Evolutionary conservation across 1,284 basidiomycete genomes (phyloP).

Genomic region (Flammula alnicola): DNA sequence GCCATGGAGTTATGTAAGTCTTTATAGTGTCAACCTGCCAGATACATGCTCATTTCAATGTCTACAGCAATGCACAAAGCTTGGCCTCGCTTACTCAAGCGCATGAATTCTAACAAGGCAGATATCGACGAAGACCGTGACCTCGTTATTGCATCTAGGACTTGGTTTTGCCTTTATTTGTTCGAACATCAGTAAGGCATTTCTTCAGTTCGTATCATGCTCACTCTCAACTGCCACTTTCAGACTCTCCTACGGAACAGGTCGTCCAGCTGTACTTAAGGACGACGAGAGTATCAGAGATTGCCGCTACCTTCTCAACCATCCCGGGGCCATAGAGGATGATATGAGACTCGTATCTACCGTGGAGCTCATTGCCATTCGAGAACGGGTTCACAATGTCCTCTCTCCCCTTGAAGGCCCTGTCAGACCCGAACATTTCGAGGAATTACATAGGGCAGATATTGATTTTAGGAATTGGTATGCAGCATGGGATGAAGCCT

Average conservation of each 20-base stretch:
- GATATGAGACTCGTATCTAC: slow-evolving; percentile 95
- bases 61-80: slow-evolving; percentile 82
- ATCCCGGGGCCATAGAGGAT: slow-evolving; percentile 88
- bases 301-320: slow-evolving; percentile 81
- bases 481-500: slow-evolving; percentile 75
- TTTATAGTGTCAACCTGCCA: not conserved
- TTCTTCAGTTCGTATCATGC: not conserved
- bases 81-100: slow-evolving; percentile 80
- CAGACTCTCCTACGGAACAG: slow-evolving; percentile 91
- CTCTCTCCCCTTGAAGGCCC: slow-evolving; percentile 71
- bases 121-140: slow-evolving; percentile 73
- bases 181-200: slow-evolving; percentile 87
- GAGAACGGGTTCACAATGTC: slow-evolving; percentile 75
- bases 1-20: slow-evolving; percentile 86
- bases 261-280: slow-evolving; percentile 87
- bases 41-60: not conserved
- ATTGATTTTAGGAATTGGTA: slow-evolving; percentile 75
- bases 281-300: slow-evolving; percentile 90
- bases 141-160: slow-evolving; percentile 79
- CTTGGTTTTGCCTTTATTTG: slow-evolving; percentile 90
- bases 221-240: slow-evolving; percentile 8
- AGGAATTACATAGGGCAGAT: slow-evolving; percentile 66
- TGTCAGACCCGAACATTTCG: slow-evolving; percentile 70
- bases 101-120: slow-evolving; percentile 70
- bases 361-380: slow-evolving; percentile 83